Evolutionary conservation across 768 basidiomycete genomes (phyloP).

Genomic region (Dentipellis fragilis): DNA sequence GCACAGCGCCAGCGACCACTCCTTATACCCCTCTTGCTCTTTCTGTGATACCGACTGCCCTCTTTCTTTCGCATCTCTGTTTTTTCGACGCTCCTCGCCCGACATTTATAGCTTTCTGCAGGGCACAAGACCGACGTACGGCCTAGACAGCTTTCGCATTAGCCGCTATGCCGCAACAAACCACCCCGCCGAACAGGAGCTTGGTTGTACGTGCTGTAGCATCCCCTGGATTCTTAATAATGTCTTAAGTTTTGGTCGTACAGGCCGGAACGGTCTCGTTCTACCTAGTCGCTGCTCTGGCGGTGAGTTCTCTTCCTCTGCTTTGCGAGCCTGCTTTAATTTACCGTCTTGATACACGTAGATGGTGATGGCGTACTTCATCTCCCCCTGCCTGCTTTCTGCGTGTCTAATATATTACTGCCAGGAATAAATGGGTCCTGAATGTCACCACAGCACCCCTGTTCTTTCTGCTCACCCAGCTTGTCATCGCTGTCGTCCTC

Average conservation of each 20-base stretch:
- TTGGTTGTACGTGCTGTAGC: background rate
- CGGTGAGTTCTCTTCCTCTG: slow-evolving; percentile 42
- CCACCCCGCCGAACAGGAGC: background rate
- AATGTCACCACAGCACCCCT: slow-evolving; percentile 64
- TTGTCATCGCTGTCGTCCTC: slow-evolving; percentile 68
- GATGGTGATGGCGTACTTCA: slow-evolving; percentile 84
- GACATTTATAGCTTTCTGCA: no score
- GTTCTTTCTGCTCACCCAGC: slow-evolving; percentile 80
- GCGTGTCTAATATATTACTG: slow-evolving; percentile 8
- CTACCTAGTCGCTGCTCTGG: slow-evolving; percentile 81
- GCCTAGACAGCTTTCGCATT: background rate
- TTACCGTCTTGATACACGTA: slow-evolving; percentile 19
- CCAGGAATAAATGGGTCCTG: slow-evolving; percentile 88
- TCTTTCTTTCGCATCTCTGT: no score
- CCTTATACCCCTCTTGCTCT: background rate
- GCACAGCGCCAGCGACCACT: background rate
- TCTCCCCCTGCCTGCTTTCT: background rate
- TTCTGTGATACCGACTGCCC: background rate
- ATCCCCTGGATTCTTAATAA: background rate
- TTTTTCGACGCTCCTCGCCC: no score
- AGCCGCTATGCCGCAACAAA: background rate
- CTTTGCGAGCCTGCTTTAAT: background rate
- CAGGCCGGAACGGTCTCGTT: slow-evolving; percentile 72
- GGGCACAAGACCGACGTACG: no score
- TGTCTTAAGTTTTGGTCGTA: background rate